Evolutionary conservation across 2,329 filamentous ascomycete genomes (phyloP), one percentile per base, ranked within the genome.

Genomic region (Trichothecium sympodiale): DNA sequence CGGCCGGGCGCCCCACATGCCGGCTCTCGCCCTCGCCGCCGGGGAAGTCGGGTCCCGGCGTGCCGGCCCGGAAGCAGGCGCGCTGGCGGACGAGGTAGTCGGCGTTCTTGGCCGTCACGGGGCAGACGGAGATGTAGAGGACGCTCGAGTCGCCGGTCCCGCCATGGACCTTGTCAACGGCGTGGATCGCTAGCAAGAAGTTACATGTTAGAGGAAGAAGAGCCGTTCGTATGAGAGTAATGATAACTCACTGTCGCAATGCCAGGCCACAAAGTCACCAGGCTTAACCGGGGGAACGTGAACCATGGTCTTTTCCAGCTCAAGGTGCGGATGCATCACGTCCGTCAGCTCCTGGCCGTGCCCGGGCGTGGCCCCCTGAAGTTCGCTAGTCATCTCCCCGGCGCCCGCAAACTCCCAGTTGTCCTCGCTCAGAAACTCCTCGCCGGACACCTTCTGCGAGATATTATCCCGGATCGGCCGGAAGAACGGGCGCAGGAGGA

Each of bases 51-150:
- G 77, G 79, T 0, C 69, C 73, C 0, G 79, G 80, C 0, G 68
- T 73, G 4, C 86, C 87, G 0, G 62, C 52, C 3, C 80, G 55
- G 46, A 91, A 91, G 0, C 75, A 72, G n/a, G 74, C 65, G 1
- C 89, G 63, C 51, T 88, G 34, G 25, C 20, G 12, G 17, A 10
- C 12, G 9, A 27, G n/a, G 18, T 15, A 91, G 16, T 71, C 59
- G 0, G 81, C 77, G 47, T 91, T 94, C 28, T 66, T 60, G 36
- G 80, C 73, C 1, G 86, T 94, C 20, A 86, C 67, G 0, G 88
- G 87, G 37, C 83, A 91, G 0, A 84, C 79, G 0, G 88, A 87
- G 37, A 95, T 94, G 50, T 95, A 95, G 40, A 95, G 51, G 0
- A 94, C 88, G 46, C 80, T 87, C 0, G 83, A 86, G 55, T 95